Conservation (phyloP, 805 yeast genomes). For the Candida nitratophila region DNA sequence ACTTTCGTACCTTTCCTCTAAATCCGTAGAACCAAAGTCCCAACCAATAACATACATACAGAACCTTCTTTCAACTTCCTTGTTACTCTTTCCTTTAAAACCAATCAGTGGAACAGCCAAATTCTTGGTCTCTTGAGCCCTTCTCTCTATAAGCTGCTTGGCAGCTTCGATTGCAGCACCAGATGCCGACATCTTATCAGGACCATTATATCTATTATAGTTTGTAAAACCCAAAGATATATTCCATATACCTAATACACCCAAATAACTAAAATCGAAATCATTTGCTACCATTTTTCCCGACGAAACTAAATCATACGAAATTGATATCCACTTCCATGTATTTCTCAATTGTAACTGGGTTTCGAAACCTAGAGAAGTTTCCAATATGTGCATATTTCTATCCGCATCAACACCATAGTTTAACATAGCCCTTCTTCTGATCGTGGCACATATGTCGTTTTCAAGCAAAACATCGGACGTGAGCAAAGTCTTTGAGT, state of each 20-base stretch:
- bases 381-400: conserved; percentile 56
- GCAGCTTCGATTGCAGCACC: conserved; percentile 43
- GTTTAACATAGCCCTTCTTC: conserved; percentile 63
- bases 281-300: conserved; percentile 63
- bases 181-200: conserved; percentile 25
- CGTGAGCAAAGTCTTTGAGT: conserved; percentile 11
- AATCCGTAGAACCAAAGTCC: conserved; percentile 71
- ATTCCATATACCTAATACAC: conserved; percentile 87
- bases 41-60: conserved; percentile 87
- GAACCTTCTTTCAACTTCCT: conserved; percentile 61
- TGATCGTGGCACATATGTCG: conserved; percentile 70
- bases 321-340: conserved; percentile 87
- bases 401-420: conserved; percentile 63
- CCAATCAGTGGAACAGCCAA: conserved; percentile 35
- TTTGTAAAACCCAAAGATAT: conserved; percentile 48
- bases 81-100: conserved; percentile 37
- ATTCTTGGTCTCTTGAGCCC: conserved; percentile 37
- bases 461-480: conserved; percentile 40
- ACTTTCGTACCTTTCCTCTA: conserved; percentile 57
- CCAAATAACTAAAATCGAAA: conserved; percentile 79
- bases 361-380: conserved; percentile 42
- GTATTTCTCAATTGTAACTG: conserved; percentile 61
- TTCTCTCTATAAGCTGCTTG: conserved; percentile 36
- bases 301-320: conserved; percentile 54
- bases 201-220: conserved; percentile 39